Percentiles rank a stretch among this genome's conserved stretches.
Evolutionary conservation across 495 filamentous ascomycete species (phyloP).

Genomic region (Hypoxylon trugodes): DNA sequence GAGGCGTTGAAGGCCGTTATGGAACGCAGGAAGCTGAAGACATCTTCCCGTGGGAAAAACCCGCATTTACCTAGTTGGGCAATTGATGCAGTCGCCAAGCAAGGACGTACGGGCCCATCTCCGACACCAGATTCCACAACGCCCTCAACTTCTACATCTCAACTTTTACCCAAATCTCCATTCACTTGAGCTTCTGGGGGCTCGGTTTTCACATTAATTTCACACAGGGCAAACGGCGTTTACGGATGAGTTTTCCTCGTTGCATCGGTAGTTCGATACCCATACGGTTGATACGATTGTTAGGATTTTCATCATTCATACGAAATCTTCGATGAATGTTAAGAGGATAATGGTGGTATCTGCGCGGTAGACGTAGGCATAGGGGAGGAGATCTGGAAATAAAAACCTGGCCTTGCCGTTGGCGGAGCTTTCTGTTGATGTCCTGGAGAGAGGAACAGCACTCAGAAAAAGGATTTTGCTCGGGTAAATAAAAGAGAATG

Average conservation of each 20-base stretch:
- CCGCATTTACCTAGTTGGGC: slow-evolving; percentile 43
- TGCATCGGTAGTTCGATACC: slow-evolving; percentile 10
- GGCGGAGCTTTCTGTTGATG: not conserved
- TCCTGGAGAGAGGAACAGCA: too few species aligned
- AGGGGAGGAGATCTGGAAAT: not conserved
- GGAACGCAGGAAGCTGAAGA: slow-evolving; percentile 34
- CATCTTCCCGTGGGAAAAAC: slow-evolving; percentile 19
- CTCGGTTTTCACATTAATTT: not conserved
- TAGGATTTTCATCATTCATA: not conserved
- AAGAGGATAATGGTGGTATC: too few species aligned
- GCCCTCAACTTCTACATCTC: not conserved
- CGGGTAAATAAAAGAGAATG: too few species aligned
- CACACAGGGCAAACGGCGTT: not conserved
- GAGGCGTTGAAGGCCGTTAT: slow-evolving; percentile 37
- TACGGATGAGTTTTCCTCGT: not conserved
- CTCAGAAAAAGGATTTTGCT: too few species aligned
- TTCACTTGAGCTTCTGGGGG: slow-evolving; percentile 8
- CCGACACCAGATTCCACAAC: slow-evolving; percentile 6
- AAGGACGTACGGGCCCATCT: slow-evolving; percentile 23
- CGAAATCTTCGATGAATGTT: too few species aligned
- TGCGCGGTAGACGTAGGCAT: too few species aligned
- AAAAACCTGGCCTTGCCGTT: not conserved
- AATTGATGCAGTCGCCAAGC: slow-evolving; percentile 28
- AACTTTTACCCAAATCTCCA: slow-evolving; percentile 18
- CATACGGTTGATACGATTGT: not conserved